Base-by-base conservation (phyloP, 2,329 filamentous ascomycete species). In the Diplodia seriata region DNA sequence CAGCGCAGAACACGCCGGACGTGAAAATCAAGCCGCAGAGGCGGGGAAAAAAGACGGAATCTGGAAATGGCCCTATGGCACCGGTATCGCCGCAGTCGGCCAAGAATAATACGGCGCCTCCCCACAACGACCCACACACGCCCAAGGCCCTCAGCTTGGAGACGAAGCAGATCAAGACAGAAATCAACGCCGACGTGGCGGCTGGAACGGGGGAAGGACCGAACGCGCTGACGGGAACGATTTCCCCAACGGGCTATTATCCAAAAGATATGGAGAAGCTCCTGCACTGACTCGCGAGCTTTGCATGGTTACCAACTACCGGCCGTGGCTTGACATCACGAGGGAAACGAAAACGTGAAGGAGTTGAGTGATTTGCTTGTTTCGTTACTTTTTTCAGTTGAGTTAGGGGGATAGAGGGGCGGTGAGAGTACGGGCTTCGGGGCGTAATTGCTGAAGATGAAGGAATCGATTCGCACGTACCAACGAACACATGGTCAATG, bases 61-160 rank as follows among this genome's bases (percentile, higher is more conserved):
- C 75, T 38, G 54, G 9, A 7, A 61, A 54, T 36, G 70, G 68
- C 11, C 69, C 72, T 20, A 75, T 78, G 72, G 69, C 69, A 49
- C 73, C 71, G 18, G 61, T 79, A 20, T 75, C 77, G 11, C 69
- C 72, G 15, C 72, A 71, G 7, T 75, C 76, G 47, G 67, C 69
- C n/a, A 75, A 76, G 31, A 76, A 75, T 71, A 79, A 79, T 40
- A 71, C 73, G 15, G 73, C 73, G 2, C 68, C 69, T 53, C 69
- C 68, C 8, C 50, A 70, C 31, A 40, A 29, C 38, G 66, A 68
- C 9, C 67, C 67, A 7, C 18, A 55, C 3, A 67, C 59, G 20
- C 7, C 9, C 43, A 47, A 47, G 26, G 4, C 33, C 2, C 31
- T 49, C 29, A 51, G n/a, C n/a, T 31, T 65, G 50, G 62, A 65